Evolutionary conservation across 129 eudicot genomes (phyloP), one percentile per base, ranked within the genome.

Genomic region (Centrapalus pauciflorus): DNA sequence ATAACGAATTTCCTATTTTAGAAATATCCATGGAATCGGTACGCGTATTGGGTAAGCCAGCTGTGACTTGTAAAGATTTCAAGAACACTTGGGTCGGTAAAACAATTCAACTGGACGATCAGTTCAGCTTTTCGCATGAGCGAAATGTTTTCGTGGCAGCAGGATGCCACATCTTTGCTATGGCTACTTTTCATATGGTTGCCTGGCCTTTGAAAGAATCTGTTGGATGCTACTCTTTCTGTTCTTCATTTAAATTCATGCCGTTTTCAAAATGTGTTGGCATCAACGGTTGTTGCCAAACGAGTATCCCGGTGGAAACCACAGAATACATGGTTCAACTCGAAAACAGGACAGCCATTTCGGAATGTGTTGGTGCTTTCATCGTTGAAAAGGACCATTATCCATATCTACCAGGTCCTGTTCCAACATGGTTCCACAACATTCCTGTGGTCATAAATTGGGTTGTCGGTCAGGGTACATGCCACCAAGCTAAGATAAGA

Each of bases 401-500:
- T 29, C 34, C 37, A 2, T 10, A 20, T 3, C n/a, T n/a, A n/a
- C n/a, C n/a, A n/a, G n/a, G n/a, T n/a, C n/a, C n/a, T n/a, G n/a
- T n/a, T n/a, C n/a, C n/a, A n/a, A n/a, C n/a, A n/a, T n/a, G n/a
- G n/a, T n/a, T n/a, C n/a, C n/a, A 58, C 50, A 25, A 2, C 0
- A 14, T 33, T 32, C 78, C 58, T 3, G 11, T 80, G 67, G 74
- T 55, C 14, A 29, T 80, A 16, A 73, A 70, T 17, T 80, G 84
- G 81, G 74, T 61, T 27, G 60, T 75, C 10, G 71, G 69, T 5
- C 12, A 32, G n/a, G 29, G 13, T 25, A 71, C 50, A 7, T 80
- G 84, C 21, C 28, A 67, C 33, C 35, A 4, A 13, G 7, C n/a
- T n/a, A n/a, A n/a, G n/a, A n/a, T 17, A 64, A 77, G 48, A 13